phyloP scores from a whole-genome alignment of 306 rosid species.

The Hippophae gyantsensis region DNA sequence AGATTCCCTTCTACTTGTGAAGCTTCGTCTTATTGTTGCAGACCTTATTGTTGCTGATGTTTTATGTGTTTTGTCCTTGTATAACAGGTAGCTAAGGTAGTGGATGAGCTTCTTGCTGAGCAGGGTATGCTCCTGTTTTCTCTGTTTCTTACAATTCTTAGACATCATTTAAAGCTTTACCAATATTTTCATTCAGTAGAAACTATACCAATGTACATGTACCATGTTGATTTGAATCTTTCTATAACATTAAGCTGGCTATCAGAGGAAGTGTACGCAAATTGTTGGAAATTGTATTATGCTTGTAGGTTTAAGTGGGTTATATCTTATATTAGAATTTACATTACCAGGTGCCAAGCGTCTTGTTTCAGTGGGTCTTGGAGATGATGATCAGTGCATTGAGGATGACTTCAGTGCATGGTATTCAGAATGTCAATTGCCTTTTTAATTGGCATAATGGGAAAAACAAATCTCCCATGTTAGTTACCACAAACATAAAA shows the following conservation, averaged over 20 bases:
- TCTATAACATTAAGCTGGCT: too few species aligned
- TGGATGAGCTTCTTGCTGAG: conserved; percentile 51
- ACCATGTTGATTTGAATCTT: too few species aligned
- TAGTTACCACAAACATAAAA: not conserved
- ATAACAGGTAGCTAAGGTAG: conserved; percentile 55
- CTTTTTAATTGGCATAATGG: not conserved
- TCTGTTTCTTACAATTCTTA: not conserved
- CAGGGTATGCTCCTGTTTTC: conserved; percentile 50
- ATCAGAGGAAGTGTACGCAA: too few species aligned
- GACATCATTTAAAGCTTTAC: not conserved
- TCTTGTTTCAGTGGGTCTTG: conserved; percentile 71
- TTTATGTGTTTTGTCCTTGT: conserved; percentile 13
- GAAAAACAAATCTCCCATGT: too few species aligned
- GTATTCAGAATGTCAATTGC: conserved; percentile 36
- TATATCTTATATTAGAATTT: not conserved
- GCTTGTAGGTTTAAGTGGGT: not conserved
- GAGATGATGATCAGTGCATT: conserved; percentile 97
- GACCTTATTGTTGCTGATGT: not conserved
- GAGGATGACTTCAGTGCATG: conserved; percentile 98
- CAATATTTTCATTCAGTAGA: not conserved
- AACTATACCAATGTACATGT: not conserved
- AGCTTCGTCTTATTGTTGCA: not conserved
- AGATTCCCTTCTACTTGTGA: not conserved
- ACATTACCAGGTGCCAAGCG: conserved; percentile 70
- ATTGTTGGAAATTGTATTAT: too few species aligned